phyloP scores from a whole-genome alignment of 805 yeast species.

The Lipomyces spencermartinsiae region DNA sequence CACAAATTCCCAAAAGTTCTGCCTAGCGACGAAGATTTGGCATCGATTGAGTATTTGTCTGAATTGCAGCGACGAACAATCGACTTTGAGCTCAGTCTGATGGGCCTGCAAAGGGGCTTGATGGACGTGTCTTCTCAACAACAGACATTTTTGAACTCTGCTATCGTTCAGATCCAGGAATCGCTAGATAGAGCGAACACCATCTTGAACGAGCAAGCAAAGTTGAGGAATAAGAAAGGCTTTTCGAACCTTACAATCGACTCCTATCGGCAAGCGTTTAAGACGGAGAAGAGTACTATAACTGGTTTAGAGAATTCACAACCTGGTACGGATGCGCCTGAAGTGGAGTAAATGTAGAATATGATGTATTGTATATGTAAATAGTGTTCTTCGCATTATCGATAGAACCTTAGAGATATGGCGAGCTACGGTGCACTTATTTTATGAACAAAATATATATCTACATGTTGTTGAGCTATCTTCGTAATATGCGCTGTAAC shows the following conservation, averaged over 20 bases:
- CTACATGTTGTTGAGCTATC: constrained; percentile 7
- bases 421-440: not conserved
- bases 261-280: constrained; percentile 4
- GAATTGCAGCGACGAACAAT: constrained; percentile 9
- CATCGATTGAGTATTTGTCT: not conserved
- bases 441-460: constrained; percentile 2
- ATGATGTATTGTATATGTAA: not conserved
- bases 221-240: not conserved
- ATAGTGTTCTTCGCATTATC: not conserved
- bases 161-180: not conserved
- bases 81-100: constrained; percentile 13
- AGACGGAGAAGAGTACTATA: not conserved
- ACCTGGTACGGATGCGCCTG: constrained; percentile 6
- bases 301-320: not conserved
- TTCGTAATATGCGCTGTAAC: not conserved
- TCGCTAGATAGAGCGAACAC: not conserved
- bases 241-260: constrained; percentile 19
- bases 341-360: constrained; percentile 7
- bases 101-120: not conserved
- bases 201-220: constrained; percentile 9
- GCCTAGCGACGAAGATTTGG: not conserved
- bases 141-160: not conserved
- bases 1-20: not conserved
- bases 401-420: not conserved
- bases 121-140: not conserved